Percentiles rank a stretch among this genome's conserved stretches.
Evolutionary conservation across 495 filamentous ascomycete species (phyloP).

Genomic region (Parachaetomium inaequale): DNA sequence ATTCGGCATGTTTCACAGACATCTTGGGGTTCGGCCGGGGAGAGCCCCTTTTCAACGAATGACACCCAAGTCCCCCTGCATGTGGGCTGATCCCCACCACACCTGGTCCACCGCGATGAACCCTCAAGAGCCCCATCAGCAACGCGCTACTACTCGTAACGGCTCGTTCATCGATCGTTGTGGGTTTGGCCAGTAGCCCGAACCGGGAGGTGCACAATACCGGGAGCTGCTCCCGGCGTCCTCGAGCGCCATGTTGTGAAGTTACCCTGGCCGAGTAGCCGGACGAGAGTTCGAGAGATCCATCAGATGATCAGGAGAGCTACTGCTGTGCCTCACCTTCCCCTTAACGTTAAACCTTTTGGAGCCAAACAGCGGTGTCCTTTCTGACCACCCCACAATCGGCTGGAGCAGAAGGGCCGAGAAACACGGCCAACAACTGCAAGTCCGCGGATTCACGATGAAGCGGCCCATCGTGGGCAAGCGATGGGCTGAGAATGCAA

Average conservation of each 20-base stretch:
- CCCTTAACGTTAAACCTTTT: neutral
- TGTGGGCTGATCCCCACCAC: neutral
- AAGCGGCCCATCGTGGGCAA: neutral
- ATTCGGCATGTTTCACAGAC: neutral
- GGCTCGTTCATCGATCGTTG: neutral
- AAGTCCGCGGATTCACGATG: neutral
- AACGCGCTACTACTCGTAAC: neutral
- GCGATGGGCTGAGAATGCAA: neutral
- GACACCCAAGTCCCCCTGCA: neutral
- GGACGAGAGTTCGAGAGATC: neutral
- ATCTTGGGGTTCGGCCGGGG: neutral
- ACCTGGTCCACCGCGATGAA: neutral
- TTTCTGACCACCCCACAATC: neutral
- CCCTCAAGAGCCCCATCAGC: neutral
- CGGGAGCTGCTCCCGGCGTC: neutral
- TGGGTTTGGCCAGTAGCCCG: neutral
- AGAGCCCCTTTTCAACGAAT: neutral
- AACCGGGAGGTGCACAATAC: neutral
- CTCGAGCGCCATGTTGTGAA: neutral
- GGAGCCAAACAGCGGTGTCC: neutral
- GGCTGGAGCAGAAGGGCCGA: neutral
- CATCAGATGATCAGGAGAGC: neutral
- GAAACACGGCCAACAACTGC: neutral
- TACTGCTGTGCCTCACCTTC: neutral
- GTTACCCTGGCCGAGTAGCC: neutral